phyloP scores from a whole-genome alignment of 352 stramenopile genomes.

The Phytopythium helicoides region DNA sequence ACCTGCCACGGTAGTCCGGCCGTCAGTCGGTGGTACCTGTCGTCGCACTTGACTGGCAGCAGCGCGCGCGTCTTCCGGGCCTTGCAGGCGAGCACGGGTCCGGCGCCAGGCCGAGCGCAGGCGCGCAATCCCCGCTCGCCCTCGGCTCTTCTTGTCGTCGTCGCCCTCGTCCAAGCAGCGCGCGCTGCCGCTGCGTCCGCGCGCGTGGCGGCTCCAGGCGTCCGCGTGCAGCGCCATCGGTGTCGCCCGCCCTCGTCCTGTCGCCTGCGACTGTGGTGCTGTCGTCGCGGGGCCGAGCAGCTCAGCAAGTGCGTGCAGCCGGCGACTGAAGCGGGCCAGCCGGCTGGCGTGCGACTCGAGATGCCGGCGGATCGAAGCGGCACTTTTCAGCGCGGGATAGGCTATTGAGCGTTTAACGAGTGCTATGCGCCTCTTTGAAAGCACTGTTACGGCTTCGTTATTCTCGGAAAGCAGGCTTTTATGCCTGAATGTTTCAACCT shows the following conservation, averaged over 20 bases:
- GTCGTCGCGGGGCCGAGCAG: background rate
- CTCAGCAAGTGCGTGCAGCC: too few relatives aligned
- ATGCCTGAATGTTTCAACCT: too few relatives aligned
- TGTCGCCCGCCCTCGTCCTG: conserved; percentile 13
- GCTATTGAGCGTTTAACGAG: too few relatives aligned
- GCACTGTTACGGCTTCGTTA: too few relatives aligned
- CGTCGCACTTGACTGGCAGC: background rate
- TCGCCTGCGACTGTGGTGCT: conserved; percentile 1
- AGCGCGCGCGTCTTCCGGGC: background rate
- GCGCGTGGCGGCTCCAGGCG: background rate
- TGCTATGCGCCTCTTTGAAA: too few relatives aligned
- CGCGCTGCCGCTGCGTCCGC: background rate
- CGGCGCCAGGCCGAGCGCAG: background rate
- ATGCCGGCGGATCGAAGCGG: conserved; percentile 2
- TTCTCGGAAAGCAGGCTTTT: too few relatives aligned
- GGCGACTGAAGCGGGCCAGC: background rate
- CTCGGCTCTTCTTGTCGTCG: conserved; percentile 24
- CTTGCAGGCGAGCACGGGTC: background rate
- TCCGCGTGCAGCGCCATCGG: conserved; percentile 6
- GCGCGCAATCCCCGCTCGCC: conserved; percentile 4
- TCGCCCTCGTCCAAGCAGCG: conserved; percentile 18
- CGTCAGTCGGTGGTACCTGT: background rate
- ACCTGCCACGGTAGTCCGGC: conserved; percentile 12
- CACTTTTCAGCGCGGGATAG: background rate
- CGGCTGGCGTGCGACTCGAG: conserved; percentile 1